Conservation (phyloP, 2,329 filamentous ascomycete genomes). For the Cercospora zeina region DNA sequence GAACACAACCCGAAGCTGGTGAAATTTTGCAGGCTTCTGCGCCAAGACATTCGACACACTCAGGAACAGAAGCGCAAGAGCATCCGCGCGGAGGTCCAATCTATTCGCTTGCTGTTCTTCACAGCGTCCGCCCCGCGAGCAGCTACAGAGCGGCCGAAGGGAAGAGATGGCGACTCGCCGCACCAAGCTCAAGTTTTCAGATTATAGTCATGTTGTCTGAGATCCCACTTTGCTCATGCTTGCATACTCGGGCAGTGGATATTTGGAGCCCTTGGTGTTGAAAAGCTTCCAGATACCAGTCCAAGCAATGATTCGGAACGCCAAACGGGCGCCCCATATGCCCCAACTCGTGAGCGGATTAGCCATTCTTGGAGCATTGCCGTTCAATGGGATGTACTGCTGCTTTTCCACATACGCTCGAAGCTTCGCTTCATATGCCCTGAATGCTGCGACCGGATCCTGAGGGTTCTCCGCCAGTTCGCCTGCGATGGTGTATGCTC, state of each 20-base stretch:
- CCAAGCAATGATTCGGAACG: slow-evolving; percentile 17
- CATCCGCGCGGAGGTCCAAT: too few species aligned
- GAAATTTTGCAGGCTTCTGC: too few species aligned
- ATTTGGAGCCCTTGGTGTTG: not conserved
- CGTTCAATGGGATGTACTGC: slow-evolving; percentile 34
- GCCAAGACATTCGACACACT: too few species aligned
- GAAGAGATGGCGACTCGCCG: too few species aligned
- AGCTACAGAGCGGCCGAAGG: not conserved
- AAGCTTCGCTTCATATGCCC: slow-evolving; percentile 27
- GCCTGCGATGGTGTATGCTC: slow-evolving; percentile 44
- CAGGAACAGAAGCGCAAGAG: too few species aligned
- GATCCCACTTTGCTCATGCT: slow-evolving; percentile 3
- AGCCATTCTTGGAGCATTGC: slow-evolving; percentile 22
- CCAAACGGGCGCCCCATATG: slow-evolving; percentile 12
- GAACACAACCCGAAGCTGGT: too few species aligned
- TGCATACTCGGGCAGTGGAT: slow-evolving; percentile 16
- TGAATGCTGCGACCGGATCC: slow-evolving; percentile 28
- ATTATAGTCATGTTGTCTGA: not conserved
- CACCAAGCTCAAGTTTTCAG: not conserved
- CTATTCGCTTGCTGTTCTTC: too few species aligned
- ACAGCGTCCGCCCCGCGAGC: too few species aligned
- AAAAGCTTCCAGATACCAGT: slow-evolving; percentile 19
- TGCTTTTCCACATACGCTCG: slow-evolving; percentile 26
- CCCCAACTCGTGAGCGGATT: slow-evolving; percentile 25
- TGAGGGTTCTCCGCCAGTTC: slow-evolving; percentile 33